Evolutionary conservation across 441 rosid genomes (phyloP).

Genomic region (Geranium incanum): DNA sequence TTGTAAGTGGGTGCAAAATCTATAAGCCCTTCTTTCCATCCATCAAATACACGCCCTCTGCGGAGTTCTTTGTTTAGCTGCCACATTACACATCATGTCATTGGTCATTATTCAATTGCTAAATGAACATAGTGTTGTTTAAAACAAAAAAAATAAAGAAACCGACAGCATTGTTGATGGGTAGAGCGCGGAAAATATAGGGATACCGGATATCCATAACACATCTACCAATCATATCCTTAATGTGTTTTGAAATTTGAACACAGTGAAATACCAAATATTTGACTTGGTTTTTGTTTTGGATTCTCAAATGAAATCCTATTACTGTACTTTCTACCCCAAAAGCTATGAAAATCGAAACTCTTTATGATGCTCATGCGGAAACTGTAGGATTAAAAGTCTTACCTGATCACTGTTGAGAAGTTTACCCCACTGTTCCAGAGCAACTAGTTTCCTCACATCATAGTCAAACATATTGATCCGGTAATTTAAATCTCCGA

Average conservation of each 20-base stretch:
- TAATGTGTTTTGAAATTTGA: background rate
- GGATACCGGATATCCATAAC: background rate
- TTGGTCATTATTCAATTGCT: background rate
- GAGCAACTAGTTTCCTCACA: slow-evolving; percentile 64
- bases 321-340: background rate
- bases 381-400: background rate
- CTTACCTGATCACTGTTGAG: slow-evolving; percentile 72
- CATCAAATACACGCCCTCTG: slow-evolving; percentile 76
- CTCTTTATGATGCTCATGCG: background rate
- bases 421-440: slow-evolving; percentile 72
- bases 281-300: background rate
- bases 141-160: background rate
- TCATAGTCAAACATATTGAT: slow-evolving; percentile 67
- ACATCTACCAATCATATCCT: background rate
- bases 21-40: slow-evolving; percentile 89
- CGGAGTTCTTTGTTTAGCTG: slow-evolving; percentile 72
- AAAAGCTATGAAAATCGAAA: background rate
- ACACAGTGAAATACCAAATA: background rate
- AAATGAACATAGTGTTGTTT: background rate
- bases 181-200: background rate
- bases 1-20: slow-evolving; percentile 92
- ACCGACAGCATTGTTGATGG: background rate
- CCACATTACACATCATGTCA: slow-evolving; percentile 22
- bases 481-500: slow-evolving; percentile 94
- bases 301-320: background rate